These are phyloP conservation scores for Periconia sp. DNA, from an alignment of 2,329 filamentous ascomycete genomes.

Conservation along the genomic window DNA sequence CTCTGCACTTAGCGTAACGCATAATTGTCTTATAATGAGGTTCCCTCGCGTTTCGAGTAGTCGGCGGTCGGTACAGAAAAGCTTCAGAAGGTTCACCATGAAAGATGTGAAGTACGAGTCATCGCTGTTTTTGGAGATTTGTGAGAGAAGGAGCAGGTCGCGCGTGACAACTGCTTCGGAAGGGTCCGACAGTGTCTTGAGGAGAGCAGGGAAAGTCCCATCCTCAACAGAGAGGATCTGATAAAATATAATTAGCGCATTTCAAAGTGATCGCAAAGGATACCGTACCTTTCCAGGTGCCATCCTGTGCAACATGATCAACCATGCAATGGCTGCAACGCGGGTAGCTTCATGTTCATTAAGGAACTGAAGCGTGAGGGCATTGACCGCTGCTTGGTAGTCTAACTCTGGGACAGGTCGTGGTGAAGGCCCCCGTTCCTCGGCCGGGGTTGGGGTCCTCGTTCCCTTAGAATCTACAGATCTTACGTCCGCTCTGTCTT, in stretches of 20 bases:
- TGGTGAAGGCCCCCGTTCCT: slow-evolving; percentile 53
- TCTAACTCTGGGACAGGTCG: slow-evolving; percentile 73
- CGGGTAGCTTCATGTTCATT: slow-evolving; percentile 97
- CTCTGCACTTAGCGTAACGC: slow-evolving; percentile 89
- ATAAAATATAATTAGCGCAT: slow-evolving; percentile 10
- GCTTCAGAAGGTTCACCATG: slow-evolving; percentile 93
- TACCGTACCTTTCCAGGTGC: slow-evolving; percentile 81
- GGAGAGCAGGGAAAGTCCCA: slow-evolving; percentile 91
- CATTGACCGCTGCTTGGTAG: slow-evolving; percentile 92
- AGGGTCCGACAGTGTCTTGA: slow-evolving; percentile 95
- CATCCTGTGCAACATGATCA: slow-evolving; percentile 97
- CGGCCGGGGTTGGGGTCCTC: slow-evolving; percentile 50
- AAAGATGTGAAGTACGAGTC: slow-evolving; percentile 98
- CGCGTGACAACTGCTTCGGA: slow-evolving; percentile 95
- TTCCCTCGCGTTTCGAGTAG: slow-evolving; percentile 92
- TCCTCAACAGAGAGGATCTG: slow-evolving; percentile 85
- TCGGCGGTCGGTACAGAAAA: slow-evolving; percentile 93
- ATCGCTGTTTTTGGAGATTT: slow-evolving; percentile 95
- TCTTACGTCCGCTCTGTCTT: slow-evolving; percentile 38
- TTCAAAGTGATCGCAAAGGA: neutral
- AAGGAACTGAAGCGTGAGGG: slow-evolving; percentile 88
- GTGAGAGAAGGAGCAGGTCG: slow-evolving; percentile 89
- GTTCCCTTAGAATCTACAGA: slow-evolving; percentile 36
- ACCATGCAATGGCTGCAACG: slow-evolving; percentile 91
- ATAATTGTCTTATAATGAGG: slow-evolving; percentile 93